Percentiles rank a stretch among this genome's conserved stretches.
These are phyloP conservation scores for Colletotrichum orbiculare DNA, from an alignment of 2,329 filamentous ascomycete genomes.

Conservation along the genomic window DNA sequence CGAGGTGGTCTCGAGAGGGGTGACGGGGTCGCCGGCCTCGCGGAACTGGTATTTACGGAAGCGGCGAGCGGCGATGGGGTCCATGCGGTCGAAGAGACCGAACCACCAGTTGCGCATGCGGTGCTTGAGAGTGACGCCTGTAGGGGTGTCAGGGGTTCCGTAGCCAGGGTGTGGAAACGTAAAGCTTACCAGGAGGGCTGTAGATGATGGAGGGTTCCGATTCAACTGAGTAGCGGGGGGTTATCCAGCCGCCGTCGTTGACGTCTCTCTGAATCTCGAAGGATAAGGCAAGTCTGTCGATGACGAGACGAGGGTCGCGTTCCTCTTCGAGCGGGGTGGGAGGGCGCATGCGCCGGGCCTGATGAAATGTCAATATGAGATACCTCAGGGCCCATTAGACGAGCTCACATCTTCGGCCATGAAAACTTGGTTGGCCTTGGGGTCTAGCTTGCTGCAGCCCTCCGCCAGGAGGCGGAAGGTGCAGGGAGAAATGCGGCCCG, in stretches of 20 bases:
- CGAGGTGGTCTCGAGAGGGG: conserved; percentile 24
- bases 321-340: conserved; percentile 16
- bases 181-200: conserved; percentile 20
- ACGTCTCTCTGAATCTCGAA: conserved; percentile 41
- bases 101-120: conserved; percentile 36
- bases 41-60: conserved; percentile 31
- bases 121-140: conserved; percentile 29
- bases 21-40: conserved; percentile 13
- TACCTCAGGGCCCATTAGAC: too few relatives aligned
- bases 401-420: conserved; percentile 39
- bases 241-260: conserved; percentile 31
- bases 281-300: conserved; percentile 26
- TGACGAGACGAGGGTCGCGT: neutral
- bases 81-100: conserved; percentile 37
- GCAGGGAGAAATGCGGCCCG: conserved; percentile 52
- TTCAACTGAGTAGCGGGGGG: conserved; percentile 35
- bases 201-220: conserved; percentile 37
- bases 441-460: conserved; percentile 47
- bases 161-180: neutral
- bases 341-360: conserved; percentile 34
- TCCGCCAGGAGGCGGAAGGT: conserved; percentile 53
- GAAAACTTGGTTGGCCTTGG: conserved; percentile 30
- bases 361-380: neutral
- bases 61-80: conserved; percentile 27
- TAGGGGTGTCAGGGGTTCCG: neutral